A percentile compares a stretch with the other conserved stretches of the same genome.
phyloP scores from a whole-genome alignment of 2,329 filamentous ascomycete species.

The Rasamsonia emersonii region DNA sequence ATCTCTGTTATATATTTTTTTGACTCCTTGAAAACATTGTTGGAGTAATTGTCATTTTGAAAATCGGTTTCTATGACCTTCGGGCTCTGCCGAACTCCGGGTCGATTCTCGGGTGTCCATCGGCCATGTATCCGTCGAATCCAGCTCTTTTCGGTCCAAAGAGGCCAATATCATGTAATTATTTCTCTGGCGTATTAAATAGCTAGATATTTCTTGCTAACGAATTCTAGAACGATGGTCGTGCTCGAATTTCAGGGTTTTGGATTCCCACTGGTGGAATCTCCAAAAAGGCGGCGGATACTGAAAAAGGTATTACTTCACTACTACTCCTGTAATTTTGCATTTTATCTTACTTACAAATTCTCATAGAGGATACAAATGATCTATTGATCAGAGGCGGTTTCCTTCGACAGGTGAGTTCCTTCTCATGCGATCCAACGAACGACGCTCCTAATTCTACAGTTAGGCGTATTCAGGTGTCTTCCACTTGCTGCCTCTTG shows the following conservation, averaged over 20 bases:
- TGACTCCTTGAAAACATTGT: background rate
- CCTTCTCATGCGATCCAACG: background rate
- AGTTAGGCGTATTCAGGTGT: conserved; percentile 72
- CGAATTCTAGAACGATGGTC: conserved; percentile 42
- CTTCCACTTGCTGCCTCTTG: conserved; percentile 85
- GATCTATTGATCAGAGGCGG: conserved; percentile 61
- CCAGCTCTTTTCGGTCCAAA: conserved; percentile 11
- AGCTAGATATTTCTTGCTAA: conserved; percentile 3
- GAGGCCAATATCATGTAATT: conserved; percentile 30
- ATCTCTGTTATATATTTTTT: background rate
- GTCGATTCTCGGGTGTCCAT: conserved; percentile 17
- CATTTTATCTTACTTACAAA: conserved; percentile 2
- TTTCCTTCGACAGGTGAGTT: conserved; percentile 60
- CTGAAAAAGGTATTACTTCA: conserved; percentile 31
- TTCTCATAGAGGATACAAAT: conserved; percentile 48
- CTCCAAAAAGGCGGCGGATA: conserved; percentile 43
- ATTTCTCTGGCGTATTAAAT: conserved; percentile 1
- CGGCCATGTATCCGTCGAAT: conserved; percentile 17
- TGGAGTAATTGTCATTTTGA: too few species aligned
- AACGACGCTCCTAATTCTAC: background rate
- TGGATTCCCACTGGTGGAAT: conserved; percentile 73
- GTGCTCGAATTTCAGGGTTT: conserved; percentile 59
- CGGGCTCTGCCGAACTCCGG: conserved; percentile 15
- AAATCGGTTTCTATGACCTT: conserved; percentile 17
- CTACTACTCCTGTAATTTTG: background rate